phyloP scores from a whole-genome alignment of 805 yeast genomes.

The Deakozyma indianensis region DNA sequence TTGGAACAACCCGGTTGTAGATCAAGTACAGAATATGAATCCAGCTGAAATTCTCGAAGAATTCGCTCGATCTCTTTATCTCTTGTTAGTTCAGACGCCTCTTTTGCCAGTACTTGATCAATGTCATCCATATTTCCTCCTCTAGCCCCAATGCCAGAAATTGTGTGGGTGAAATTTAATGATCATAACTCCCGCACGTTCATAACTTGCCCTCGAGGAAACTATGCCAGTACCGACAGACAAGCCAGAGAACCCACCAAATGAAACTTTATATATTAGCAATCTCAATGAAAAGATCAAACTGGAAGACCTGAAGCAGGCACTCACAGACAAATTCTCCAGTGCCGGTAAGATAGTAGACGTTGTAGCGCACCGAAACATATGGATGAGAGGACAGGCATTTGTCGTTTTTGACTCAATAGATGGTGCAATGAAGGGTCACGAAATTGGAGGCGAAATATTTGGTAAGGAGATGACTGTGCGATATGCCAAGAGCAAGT shows the following conservation, averaged over 20 bases:
- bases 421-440: slow-evolving; percentile 30
- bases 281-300: slow-evolving; percentile 58
- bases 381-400: slow-evolving; percentile 64
- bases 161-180: too few relatives aligned
- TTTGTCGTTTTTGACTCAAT: slow-evolving; percentile 40
- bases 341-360: slow-evolving; percentile 33
- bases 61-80: slow-evolving; percentile 48
- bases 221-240: neutral
- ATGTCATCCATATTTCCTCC: slow-evolving; percentile 14
- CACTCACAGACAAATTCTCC: slow-evolving; percentile 28
- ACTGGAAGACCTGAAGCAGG: slow-evolving; percentile 32
- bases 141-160: neutral
- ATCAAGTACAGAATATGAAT: slow-evolving; percentile 41
- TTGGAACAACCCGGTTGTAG: slow-evolving; percentile 28
- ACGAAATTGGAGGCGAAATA: slow-evolving; percentile 28
- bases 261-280: slow-evolving; percentile 34
- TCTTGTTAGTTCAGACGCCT: slow-evolving; percentile 16
- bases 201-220: too few relatives aligned
- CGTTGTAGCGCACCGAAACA: slow-evolving; percentile 40
- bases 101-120: slow-evolving; percentile 18
- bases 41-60: slow-evolving; percentile 31
- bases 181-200: too few relatives aligned
- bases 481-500: slow-evolving; percentile 28
- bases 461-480: slow-evolving; percentile 36
- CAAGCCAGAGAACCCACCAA: slow-evolving; percentile 1